Base-by-base conservation (phyloP, 1,139 yeast genomes). In the Trichomonascaceae sp. region DNA sequence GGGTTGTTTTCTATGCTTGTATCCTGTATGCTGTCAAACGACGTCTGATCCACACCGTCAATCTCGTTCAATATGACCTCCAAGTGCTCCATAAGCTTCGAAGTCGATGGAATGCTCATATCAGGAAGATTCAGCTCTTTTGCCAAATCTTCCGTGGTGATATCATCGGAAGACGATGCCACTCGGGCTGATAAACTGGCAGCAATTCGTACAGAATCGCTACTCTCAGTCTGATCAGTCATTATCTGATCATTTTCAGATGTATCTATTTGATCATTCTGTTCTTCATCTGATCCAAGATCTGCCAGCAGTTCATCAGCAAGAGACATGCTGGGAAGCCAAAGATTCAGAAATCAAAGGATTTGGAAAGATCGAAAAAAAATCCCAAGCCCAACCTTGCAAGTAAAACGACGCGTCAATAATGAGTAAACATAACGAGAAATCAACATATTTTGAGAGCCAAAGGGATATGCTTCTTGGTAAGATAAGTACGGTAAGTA, bases 391-490 rank as follows among this genome's bases (percentile, higher is more conserved):
- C 41, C 41, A 7, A 36, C 5, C 8, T 36, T 2, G 9, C 24
- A 22, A 22, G 6, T 2, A 36, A 36, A 2, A 15, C 41, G 8
- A 36, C 41, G 41, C 41, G 38, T 18, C 18, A 24, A 43, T 18
- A 17, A 52, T 53, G 55, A 48, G 44, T 32, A 47, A 46, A 24
- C 43, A 27, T 7, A 47, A 30, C 17, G 56, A 48, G 15, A 47
- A 48, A 41, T 38, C 44, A n/a, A 50, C 71, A 10, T 70, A 70
- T 50, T 76, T 76, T 56, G 79, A 76, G 57, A 70, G 71, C 52
- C 78, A 76, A 58, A 62, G 80, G 12, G 79, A 76, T 54, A 63
- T 68, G 15, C 65, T 75, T 46, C 65, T 76, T 22, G 67, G 74
- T 15, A 78, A 75, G 51, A 74, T 76, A 36, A 65, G 74, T 4